Evolutionary conservation across 2,329 filamentous ascomycete species (phyloP).

Genomic region (Penicillium sp.): DNA sequence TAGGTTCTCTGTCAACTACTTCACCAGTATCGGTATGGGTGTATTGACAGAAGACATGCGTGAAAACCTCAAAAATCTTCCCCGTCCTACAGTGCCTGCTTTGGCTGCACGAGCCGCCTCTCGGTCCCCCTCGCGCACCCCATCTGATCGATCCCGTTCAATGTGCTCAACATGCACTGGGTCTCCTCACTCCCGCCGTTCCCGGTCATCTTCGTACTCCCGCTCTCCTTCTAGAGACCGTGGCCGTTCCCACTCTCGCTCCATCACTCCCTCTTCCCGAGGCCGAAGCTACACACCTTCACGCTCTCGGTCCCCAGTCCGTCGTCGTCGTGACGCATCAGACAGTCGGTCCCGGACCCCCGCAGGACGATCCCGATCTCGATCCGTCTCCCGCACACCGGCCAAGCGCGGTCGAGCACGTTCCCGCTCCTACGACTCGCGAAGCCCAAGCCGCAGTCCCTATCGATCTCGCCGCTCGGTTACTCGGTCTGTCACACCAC

Average conservation of each 20-base stretch:
- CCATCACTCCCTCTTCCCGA: conserved; percentile 34
- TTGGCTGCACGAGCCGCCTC: conserved; percentile 55
- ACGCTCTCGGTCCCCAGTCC: conserved; percentile 38
- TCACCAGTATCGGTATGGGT: conserved; percentile 97
- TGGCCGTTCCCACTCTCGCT: conserved; percentile 35
- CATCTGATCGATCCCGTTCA: conserved; percentile 38
- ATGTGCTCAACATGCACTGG: conserved; percentile 30
- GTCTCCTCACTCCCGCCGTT: conserved; percentile 42
- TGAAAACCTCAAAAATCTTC: conserved; percentile 83
- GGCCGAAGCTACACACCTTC: conserved; percentile 39
- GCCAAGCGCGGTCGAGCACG: conserved; percentile 28
- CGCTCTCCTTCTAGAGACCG: conserved; percentile 38
- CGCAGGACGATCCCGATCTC: conserved; percentile 15
- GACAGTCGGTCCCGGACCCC: conserved; percentile 38
- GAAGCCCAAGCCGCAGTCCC: conserved; percentile 23
- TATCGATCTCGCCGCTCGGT: conserved; percentile 29
- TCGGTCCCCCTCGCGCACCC: conserved; percentile 65
- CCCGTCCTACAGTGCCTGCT: conserved; percentile 76
- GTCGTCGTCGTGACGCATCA: conserved; percentile 32
- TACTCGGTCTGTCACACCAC: conserved; percentile 34
- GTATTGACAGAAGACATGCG: conserved; percentile 92
- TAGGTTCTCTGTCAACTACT: conserved; percentile 98
- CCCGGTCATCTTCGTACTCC: conserved; percentile 42
- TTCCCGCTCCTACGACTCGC: conserved; percentile 26
- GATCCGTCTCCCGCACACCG: conserved; percentile 32